Evolutionary conservation across 495 filamentous ascomycete genomes (phyloP).

Genomic region (Cenococcum geophilum): DNA sequence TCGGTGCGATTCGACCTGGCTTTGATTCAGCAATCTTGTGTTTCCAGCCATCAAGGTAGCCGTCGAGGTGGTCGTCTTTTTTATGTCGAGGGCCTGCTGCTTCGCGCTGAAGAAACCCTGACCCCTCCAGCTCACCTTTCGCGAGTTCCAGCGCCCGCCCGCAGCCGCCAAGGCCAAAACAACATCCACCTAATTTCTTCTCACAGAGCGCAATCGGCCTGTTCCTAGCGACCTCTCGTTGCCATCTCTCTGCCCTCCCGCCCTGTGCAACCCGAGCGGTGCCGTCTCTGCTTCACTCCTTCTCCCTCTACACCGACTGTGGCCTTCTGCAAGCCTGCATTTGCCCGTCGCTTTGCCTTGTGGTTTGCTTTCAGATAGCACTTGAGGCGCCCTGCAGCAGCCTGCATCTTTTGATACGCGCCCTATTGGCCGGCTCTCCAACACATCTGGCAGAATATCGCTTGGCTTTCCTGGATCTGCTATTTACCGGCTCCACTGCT

Average conservation of each 20-base stretch:
- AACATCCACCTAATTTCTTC: background rate
- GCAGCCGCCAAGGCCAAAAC: background rate
- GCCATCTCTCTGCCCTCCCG: background rate
- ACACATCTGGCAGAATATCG: conserved; percentile 1
- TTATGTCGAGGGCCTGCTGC: background rate
- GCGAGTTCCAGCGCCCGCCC: background rate
- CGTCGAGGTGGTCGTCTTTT: background rate
- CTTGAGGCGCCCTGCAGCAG: conserved; percentile 6
- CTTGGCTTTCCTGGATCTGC: conserved; percentile 1
- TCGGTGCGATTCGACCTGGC: background rate
- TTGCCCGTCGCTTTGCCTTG: conserved; percentile 2
- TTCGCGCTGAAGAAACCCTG: background rate
- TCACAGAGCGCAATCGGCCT: background rate
- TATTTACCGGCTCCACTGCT: background rate
- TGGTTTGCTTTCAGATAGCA: conserved; percentile 5
- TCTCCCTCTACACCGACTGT: background rate
- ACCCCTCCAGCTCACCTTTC: conserved; percentile 1
- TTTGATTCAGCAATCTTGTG: background rate
- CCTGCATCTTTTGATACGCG: conserved; percentile 2
- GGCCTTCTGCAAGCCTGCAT: background rate
- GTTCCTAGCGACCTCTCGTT: background rate
- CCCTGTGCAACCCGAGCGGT: background rate
- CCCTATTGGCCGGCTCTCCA: background rate
- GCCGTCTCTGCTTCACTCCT: background rate
- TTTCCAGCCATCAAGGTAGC: background rate